These are phyloP conservation scores for Colletotrichum kahawae DNA, from an alignment of 2,329 filamentous ascomycete species.

Conservation along the genomic window DNA sequence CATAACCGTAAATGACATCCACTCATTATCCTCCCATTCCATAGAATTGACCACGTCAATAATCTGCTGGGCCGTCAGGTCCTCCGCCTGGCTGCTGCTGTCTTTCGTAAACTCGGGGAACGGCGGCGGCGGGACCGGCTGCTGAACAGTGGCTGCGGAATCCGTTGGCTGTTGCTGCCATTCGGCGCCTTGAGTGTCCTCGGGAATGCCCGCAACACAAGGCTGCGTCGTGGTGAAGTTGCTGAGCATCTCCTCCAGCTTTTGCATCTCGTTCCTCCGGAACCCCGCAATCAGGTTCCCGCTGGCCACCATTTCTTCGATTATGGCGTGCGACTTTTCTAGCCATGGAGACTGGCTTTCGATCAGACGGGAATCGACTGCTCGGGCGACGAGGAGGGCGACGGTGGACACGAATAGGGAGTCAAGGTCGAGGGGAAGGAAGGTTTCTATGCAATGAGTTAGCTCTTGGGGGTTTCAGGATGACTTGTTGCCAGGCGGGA, in stretches of 20 bases:
- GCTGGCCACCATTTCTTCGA: conserved; percentile 50
- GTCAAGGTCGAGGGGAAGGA: conserved; percentile 50
- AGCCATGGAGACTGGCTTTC: conserved; percentile 42
- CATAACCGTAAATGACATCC: conserved; percentile 14
- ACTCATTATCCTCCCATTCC: conserved; percentile 15
- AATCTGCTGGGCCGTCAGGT: conserved; percentile 10
- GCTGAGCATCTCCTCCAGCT: conserved; percentile 44
- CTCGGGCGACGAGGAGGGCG: conserved; percentile 41
- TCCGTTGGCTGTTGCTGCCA: not conserved
- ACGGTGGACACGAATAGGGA: conserved; percentile 47
- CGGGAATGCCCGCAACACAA: not conserved
- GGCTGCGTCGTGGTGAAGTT: not conserved
- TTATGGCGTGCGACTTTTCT: conserved; percentile 44
- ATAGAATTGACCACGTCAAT: conserved; percentile 15
- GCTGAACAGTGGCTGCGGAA: not conserved
- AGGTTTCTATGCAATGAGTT: conserved; percentile 38
- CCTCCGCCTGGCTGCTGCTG: conserved; percentile 14
- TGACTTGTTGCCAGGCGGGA: not conserved
- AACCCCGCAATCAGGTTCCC: conserved; percentile 52
- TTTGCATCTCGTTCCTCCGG: conserved; percentile 48
- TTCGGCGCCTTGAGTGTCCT: not conserved
- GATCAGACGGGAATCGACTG: conserved; percentile 37
- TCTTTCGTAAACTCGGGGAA: not conserved
- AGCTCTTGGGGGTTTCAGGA: not conserved
- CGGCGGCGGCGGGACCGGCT: not conserved